Evolutionary conservation across 2,329 filamentous ascomycete genomes (phyloP), one percentile per base, ranked within the genome.

Genomic region (Lasiodiplodia gonubiensis): DNA sequence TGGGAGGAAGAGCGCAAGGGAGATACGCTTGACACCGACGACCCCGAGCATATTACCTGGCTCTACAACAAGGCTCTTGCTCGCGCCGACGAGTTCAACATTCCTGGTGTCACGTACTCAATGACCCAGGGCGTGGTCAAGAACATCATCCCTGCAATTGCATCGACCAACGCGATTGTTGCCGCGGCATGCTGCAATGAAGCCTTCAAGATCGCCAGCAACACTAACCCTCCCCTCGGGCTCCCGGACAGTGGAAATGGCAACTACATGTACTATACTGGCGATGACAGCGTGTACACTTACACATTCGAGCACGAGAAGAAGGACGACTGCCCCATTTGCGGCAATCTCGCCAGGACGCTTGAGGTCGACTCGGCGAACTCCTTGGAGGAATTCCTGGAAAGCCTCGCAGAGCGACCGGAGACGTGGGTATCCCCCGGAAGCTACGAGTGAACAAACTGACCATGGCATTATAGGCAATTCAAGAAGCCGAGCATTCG

Each of bases 241-340:
- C 84, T 88, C 70, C 89, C 90, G 53, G 90, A 90, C 67, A 35
- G n/a, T 6, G 59, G 59, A 14, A 97, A 76, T 8, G 80, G 83
- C 70, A 85, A 97, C 78, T 99, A 99, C 82, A 98, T 98, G 94
- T 97, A 97, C 92, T 99, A 99, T 79, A 97, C 93, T 14, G 95
- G 96, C 55, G 94, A 98, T 75, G 94, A 97, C 75, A 88, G 91
- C 71, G 91, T 99, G 71, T 99, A 99, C 82, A 99, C 95, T 0
- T 97, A 97, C 80, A 99, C 95, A 0, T 99, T 98, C 78, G 90
- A 93, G 74, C 93, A 97, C 74, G 91, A 97, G 80, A 92, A 92
- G 83, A 98, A 97, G 79, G 86, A 90, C 18, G 95, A 98, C 79
- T 99, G 95, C 71, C 93, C 95, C 2, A 95, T 98, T 7, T 99